Evolutionary conservation across 1,139 yeast genomes (phyloP).

Genomic region (Suhomyces ambrosiae): DNA sequence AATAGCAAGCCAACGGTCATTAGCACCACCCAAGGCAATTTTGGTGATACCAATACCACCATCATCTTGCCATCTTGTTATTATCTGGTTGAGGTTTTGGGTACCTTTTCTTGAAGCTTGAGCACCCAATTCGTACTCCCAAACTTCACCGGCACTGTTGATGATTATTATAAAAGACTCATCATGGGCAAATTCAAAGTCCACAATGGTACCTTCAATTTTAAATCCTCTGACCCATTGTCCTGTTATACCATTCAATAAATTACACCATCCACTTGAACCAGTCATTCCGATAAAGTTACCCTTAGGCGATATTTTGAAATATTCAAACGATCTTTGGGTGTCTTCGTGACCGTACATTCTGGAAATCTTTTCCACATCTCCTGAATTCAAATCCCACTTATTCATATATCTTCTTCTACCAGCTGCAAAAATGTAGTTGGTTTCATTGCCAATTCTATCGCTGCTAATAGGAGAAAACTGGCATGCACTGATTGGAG

Average conservation of each 20-base stretch:
- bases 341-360: constrained; percentile 88
- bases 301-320: constrained; percentile 72
- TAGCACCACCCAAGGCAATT: constrained; percentile 76
- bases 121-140: constrained; percentile 71
- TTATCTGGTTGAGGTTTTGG: constrained; percentile 36
- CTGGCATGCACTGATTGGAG: constrained; percentile 77
- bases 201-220: constrained; percentile 80
- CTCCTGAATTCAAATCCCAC: constrained; percentile 82
- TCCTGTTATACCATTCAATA: constrained; percentile 74
- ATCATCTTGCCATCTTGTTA: constrained; percentile 80
- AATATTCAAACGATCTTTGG: constrained; percentile 86
- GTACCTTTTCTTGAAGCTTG: constrained; percentile 14
- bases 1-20: constrained; percentile 81
- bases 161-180: constrained; percentile 60
- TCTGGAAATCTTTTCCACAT: constrained; percentile 80
- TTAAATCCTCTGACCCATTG: constrained; percentile 88
- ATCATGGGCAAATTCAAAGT: constrained; percentile 69
- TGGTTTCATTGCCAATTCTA: constrained; percentile 32
- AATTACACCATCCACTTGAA: constrained; percentile 86
- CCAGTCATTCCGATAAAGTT: constrained; percentile 76
- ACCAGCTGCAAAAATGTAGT: constrained; percentile 77
- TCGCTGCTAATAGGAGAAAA: constrained; percentile 54
- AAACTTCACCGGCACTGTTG: constrained; percentile 82
- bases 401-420: constrained; percentile 89
- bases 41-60: constrained; percentile 85